Evolutionary conservation across 2,329 filamentous ascomycete species (phyloP).

Genomic region (Cladosporium velox): DNA sequence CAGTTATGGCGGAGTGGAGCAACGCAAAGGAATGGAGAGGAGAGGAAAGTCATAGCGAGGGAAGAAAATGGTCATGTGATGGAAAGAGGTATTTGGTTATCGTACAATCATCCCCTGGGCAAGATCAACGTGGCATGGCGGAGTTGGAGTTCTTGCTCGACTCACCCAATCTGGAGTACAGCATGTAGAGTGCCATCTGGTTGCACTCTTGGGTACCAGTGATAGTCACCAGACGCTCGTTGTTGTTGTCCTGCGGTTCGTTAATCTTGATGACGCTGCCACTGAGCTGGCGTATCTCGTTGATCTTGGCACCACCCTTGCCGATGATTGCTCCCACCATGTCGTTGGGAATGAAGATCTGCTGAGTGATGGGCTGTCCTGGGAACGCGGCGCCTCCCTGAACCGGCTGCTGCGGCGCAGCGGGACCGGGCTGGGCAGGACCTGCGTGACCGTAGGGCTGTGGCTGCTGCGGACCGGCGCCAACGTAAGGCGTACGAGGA

Average conservation of each 20-base stretch:
- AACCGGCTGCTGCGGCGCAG: slow-evolving; percentile 73
- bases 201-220: slow-evolving; percentile 98
- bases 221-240: slow-evolving; percentile 94
- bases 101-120: slow-evolving; percentile 17
- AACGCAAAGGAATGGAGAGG: not conserved
- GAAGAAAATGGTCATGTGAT: slow-evolving; percentile 9
- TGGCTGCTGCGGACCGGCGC: slow-evolving; percentile 76
- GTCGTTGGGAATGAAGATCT: slow-evolving; percentile 98
- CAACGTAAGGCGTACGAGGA: slow-evolving; percentile 75
- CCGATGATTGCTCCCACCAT: slow-evolving; percentile 99
- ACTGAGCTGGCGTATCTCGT: slow-evolving; percentile 94
- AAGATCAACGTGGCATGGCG: slow-evolving; percentile 36
- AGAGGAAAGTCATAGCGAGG: not conserved
- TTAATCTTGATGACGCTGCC: slow-evolving; percentile 99
- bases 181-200: slow-evolving; percentile 99
- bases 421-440: slow-evolving; percentile 59
- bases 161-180: slow-evolving; percentile 93
- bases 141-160: slow-evolving; percentile 46
- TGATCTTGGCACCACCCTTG: slow-evolving; percentile 98
- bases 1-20: not conserved
- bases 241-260: slow-evolving; percentile 98
- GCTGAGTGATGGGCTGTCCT: slow-evolving; percentile 87
- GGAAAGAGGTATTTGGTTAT: slow-evolving; percentile 13
- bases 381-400: slow-evolving; percentile 61
- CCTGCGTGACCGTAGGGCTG: slow-evolving; percentile 64